Evolutionary conservation across 164 flowering plant genomes (phyloP).

Genomic region (Piper longum): DNA sequence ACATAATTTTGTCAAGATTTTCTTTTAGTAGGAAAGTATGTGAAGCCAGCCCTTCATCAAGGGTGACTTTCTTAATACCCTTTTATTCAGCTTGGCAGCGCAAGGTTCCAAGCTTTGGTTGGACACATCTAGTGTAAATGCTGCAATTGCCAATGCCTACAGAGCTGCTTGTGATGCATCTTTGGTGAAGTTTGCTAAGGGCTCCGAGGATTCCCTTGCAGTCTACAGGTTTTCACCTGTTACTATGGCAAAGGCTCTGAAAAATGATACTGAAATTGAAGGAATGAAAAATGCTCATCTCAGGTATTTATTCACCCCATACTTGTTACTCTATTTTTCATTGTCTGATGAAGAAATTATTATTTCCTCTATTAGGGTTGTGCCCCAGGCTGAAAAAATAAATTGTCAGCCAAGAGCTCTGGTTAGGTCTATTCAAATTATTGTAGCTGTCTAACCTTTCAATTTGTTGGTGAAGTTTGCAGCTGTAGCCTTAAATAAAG

Average conservation of each 20-base stretch:
- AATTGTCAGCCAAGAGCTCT: too few relatives aligned
- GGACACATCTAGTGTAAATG: slow-evolving; percentile 71
- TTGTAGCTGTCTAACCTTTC: too few relatives aligned
- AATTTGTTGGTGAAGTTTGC: too few relatives aligned
- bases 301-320: slow-evolving; percentile 28
- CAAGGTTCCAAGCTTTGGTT: slow-evolving; percentile 59
- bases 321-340: too few relatives aligned
- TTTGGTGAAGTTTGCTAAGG: slow-evolving; percentile 10
- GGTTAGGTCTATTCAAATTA: too few relatives aligned
- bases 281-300: slow-evolving; percentile 82
- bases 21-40: not conserved
- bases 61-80: not conserved
- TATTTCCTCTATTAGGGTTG: too few relatives aligned
- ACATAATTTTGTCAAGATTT: not conserved
- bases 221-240: slow-evolving; percentile 55
- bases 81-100: slow-evolving; percentile 50
- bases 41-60: not conserved
- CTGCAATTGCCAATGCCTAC: slow-evolving; percentile 64
- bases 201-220: slow-evolving; percentile 25
- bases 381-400: too few relatives aligned
- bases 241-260: slow-evolving; percentile 62
- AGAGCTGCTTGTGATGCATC: slow-evolving; percentile 41
- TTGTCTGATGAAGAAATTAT: too few relatives aligned
- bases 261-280: slow-evolving; percentile 72
- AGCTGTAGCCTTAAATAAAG: too few relatives aligned